phyloP scores from a whole-genome alignment of 306 rosid genomes.

The Lathyrus oleraceus region DNA sequence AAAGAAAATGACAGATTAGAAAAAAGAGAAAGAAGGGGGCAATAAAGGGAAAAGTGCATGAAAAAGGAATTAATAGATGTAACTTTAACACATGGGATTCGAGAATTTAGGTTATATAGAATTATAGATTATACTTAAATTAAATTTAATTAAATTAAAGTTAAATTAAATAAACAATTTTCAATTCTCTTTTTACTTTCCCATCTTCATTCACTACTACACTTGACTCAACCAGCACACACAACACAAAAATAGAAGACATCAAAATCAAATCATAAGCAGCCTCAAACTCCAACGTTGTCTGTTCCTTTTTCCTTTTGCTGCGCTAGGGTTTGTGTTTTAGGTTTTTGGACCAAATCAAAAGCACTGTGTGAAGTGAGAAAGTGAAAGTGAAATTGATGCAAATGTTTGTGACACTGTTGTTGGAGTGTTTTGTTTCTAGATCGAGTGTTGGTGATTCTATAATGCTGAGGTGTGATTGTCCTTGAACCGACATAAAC shows the following conservation, averaged over 20 bases:
- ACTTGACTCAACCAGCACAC: not conserved
- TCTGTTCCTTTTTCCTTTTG: slow-evolving; percentile 14
- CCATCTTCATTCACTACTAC: slow-evolving; percentile 9
- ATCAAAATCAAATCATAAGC: slow-evolving; percentile 38
- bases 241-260: slow-evolving; percentile 27
- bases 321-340: slow-evolving; percentile 38
- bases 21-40: slow-evolving; percentile 42
- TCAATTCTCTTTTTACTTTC: slow-evolving; percentile 6
- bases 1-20: slow-evolving; percentile 34
- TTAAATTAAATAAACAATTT: slow-evolving; percentile 34
- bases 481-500: slow-evolving; percentile 12
- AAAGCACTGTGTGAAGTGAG: not conserved
- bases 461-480: slow-evolving; percentile 30
- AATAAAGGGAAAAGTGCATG: slow-evolving; percentile 49
- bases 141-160: not conserved
- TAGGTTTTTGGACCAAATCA: slow-evolving; percentile 10
- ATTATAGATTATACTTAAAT: not conserved
- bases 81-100: slow-evolving; percentile 47
- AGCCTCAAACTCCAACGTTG: slow-evolving; percentile 37
- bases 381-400: not conserved
- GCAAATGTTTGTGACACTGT: slow-evolving; percentile 22
- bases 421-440: not conserved
- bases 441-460: slow-evolving; percentile 45
- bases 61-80: slow-evolving; percentile 35
- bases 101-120: slow-evolving; percentile 28